A percentile compares a stretch with the other conserved stretches of the same genome.
Conservation (phyloP, 805 yeast genomes). For the Cyberlindnera amylophila region DNA sequence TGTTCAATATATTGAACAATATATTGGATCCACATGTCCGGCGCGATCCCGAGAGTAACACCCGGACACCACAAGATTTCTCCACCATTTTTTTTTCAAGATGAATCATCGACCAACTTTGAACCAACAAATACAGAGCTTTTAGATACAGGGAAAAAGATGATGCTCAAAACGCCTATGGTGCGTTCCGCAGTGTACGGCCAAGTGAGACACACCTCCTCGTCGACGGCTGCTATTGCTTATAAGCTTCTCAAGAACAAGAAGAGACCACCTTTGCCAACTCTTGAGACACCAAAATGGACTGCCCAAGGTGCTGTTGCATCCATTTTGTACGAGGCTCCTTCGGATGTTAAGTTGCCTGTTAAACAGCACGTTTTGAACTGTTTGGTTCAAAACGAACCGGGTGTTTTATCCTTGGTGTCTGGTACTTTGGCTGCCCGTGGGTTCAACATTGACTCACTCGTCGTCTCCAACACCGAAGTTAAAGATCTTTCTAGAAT, state of each 20-base stretch:
- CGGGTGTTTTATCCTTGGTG: slow-evolving; percentile 91
- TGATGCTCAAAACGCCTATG: slow-evolving; percentile 9
- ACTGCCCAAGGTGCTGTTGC: slow-evolving; percentile 96
- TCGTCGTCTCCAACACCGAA: slow-evolving; percentile 95
- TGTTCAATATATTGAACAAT: no score
- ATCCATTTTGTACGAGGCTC: slow-evolving; percentile 92
- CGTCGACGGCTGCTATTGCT: slow-evolving; percentile 91
- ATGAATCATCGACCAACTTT: no score
- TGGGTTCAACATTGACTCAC: slow-evolving; percentile 96
- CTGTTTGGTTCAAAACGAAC: slow-evolving; percentile 97
- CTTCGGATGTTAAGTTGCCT: slow-evolving; percentile 48
- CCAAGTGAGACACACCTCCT: slow-evolving; percentile 33
- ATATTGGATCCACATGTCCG: no score
- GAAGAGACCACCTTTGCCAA: slow-evolving; percentile 86
- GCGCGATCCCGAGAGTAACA: slow-evolving; percentile 1
- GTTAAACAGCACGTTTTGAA: slow-evolving; percentile 85
- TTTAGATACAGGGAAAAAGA: no score
- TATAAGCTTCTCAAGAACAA: slow-evolving; percentile 85
- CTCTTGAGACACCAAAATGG: slow-evolving; percentile 91
- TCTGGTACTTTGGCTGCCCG: slow-evolving; percentile 96
- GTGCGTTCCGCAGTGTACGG: slow-evolving; percentile 12
- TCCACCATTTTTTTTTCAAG: background rate
- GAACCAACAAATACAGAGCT: no score
- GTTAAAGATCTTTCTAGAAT: slow-evolving; percentile 92
- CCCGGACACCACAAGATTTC: slow-evolving; percentile 3